phyloP scores from a whole-genome alignment of 352 stramenopile genomes.

The Peronosclerospora sorghi region DNA sequence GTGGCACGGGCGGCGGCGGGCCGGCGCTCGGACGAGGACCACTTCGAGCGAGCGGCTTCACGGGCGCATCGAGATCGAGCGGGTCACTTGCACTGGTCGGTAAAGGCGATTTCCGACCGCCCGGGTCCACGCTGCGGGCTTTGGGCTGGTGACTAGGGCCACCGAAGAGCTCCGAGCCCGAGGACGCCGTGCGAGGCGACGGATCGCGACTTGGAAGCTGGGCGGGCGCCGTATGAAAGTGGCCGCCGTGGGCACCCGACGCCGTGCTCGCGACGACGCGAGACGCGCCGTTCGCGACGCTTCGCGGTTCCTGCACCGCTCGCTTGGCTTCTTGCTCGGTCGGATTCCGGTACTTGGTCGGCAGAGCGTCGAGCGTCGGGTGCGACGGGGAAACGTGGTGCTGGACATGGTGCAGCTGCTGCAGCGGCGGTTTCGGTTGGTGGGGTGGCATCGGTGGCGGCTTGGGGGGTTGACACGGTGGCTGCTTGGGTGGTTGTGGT shows the following conservation, averaged over 20 bases:
- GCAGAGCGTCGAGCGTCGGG: conserved; percentile 6
- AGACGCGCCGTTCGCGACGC: too few relatives aligned
- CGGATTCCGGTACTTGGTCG: conserved; percentile 18
- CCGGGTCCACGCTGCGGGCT: conserved; percentile 32
- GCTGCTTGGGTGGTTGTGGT: conserved; percentile 7
- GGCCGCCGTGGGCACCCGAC: conserved; percentile 8
- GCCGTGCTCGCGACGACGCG: too few relatives aligned
- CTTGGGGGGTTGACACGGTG: conserved; percentile 8
- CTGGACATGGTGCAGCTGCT: neutral
- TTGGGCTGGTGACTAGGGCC: too few relatives aligned
- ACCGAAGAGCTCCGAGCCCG: too few relatives aligned
- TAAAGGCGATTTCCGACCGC: conserved; percentile 29
- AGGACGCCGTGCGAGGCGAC: conserved; percentile 11
- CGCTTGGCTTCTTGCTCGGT: conserved; percentile 33
- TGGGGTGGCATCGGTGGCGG: conserved; percentile 9
- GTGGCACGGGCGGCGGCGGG: too few relatives aligned
- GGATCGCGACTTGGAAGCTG: conserved; percentile 17
- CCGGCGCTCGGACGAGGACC: conserved; percentile 15
- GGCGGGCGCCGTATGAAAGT: conserved; percentile 7
- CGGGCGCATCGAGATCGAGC: conserved; percentile 18
- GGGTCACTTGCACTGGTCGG: conserved; percentile 30
- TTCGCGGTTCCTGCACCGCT: conserved; percentile 16
- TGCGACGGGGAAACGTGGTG: conserved; percentile 8
- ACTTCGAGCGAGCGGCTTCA: conserved; percentile 36
- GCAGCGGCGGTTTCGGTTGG: neutral